phyloP scores from a whole-genome alignment of 306 rosid species.

The Acacia acuminata region DNA sequence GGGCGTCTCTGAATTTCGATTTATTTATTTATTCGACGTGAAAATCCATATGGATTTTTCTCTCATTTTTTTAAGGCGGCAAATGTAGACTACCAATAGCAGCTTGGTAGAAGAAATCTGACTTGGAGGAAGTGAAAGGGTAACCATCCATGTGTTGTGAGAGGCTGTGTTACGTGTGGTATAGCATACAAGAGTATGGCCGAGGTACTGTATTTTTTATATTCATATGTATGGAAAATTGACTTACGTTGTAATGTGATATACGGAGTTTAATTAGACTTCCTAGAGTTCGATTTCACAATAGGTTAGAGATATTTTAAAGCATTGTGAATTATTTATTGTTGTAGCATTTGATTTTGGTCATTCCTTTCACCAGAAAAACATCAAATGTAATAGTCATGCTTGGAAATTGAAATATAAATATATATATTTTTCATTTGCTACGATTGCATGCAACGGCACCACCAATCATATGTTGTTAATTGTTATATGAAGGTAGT shows the following conservation, averaged over 20 bases:
- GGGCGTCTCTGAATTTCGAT: slow-evolving; percentile 47
- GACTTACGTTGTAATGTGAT: slow-evolving; percentile 46
- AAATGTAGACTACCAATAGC: slow-evolving; percentile 30
- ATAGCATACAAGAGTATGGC: slow-evolving; percentile 26
- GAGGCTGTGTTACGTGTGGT: slow-evolving; percentile 34
- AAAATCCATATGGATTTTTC: slow-evolving; percentile 27
- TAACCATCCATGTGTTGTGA: slow-evolving; percentile 33
- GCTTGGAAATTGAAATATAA: slow-evolving; percentile 3
- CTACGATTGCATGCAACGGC: not conserved
- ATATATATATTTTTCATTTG: not conserved
- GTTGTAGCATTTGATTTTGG: slow-evolving; percentile 26
- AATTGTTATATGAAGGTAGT: not conserved
- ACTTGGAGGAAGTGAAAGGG: slow-evolving; percentile 35
- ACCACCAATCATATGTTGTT: not conserved
- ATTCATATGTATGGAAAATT: slow-evolving; percentile 15
- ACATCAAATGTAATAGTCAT: slow-evolving; percentile 35
- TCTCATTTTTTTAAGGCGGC: slow-evolving; percentile 31
- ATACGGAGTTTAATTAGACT: slow-evolving; percentile 51
- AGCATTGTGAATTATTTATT: slow-evolving; percentile 42
- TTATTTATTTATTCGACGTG: slow-evolving; percentile 46
- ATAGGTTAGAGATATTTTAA: slow-evolving; percentile 31
- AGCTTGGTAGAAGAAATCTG: slow-evolving; percentile 37
- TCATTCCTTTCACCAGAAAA: slow-evolving; percentile 36
- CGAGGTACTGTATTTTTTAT: slow-evolving; percentile 40
- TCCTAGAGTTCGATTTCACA: slow-evolving; percentile 33